These are phyloP conservation scores for Bipolaris gigantea DNA, from an alignment of 2,329 filamentous ascomycete species.

Conservation along the genomic window DNA sequence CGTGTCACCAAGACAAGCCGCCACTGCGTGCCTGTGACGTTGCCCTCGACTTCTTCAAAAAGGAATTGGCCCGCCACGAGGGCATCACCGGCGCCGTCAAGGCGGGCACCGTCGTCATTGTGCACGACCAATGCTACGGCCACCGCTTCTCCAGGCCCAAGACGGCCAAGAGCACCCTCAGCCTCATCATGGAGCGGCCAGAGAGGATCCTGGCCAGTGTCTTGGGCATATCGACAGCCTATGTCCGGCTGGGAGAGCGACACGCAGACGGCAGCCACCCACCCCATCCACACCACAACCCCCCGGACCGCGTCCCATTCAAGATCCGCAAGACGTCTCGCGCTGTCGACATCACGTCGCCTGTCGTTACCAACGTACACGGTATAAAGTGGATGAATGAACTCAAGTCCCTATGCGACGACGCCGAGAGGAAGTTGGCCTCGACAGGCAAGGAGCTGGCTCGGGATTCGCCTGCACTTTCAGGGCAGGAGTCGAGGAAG, in stretches of 20 bases:
- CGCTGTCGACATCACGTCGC: conserved; percentile 69
- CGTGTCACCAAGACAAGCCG: conserved; percentile 44
- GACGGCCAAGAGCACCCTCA: conserved; percentile 70
- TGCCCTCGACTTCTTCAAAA: conserved; percentile 68
- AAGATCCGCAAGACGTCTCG: conserved; percentile 80
- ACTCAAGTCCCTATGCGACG: conserved; percentile 78
- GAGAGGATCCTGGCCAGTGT: conserved; percentile 85
- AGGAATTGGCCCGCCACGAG: conserved; percentile 68
- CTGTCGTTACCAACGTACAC: conserved; percentile 86
- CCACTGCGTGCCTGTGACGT: conserved; percentile 59
- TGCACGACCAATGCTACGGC: conserved; percentile 94
- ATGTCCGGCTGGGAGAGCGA: conserved; percentile 83
- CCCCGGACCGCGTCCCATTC: conserved; percentile 71
- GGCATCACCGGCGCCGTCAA: conserved; percentile 39
- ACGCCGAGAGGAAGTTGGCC: conserved; percentile 76
- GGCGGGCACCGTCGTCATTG: conserved; percentile 73
- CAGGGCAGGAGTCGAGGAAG: conserved; percentile 57
- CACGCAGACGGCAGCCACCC: conserved; percentile 72
- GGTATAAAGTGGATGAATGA: conserved; percentile 93
- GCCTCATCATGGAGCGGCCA: conserved; percentile 87
- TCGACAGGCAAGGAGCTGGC: conserved; percentile 76
- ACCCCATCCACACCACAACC: conserved; percentile 64
- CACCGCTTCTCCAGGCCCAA: conserved; percentile 86
- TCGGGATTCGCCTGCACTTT: conserved; percentile 47
- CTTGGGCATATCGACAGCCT: conserved; percentile 80